Percentiles rank a stretch among this genome's conserved stretches.
These are phyloP conservation scores for Amanita jacksonii DNA, from an alignment of 768 basidiomycete species.

Conservation along the genomic window DNA sequence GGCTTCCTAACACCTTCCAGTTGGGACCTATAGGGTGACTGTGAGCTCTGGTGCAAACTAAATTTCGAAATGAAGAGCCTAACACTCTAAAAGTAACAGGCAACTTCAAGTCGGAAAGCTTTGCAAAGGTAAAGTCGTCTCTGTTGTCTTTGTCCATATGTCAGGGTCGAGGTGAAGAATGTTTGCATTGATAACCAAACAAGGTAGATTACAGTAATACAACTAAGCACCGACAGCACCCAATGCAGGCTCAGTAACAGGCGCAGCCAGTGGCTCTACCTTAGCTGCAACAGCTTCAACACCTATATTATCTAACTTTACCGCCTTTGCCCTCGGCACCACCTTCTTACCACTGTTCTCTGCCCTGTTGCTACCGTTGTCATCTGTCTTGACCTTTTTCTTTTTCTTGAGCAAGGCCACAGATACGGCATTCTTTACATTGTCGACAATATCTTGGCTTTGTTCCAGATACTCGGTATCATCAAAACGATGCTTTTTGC, in stretches of 20 bases:
- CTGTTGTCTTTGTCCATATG: constrained; percentile 49
- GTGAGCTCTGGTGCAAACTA: constrained; percentile 1
- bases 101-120: constrained; percentile 79
- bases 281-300: neutral
- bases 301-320: neutral
- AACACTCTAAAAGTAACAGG: constrained; percentile 85
- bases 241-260: constrained; percentile 11
- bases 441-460: constrained; percentile 83
- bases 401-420: constrained; percentile 30
- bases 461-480: constrained; percentile 91
- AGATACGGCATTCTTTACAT: constrained; percentile 84
- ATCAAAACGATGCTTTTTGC: constrained; percentile 84
- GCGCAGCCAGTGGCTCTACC: neutral
- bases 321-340: constrained; percentile 60
- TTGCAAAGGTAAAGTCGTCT: constrained; percentile 90
- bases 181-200: no score
- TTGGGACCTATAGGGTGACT: constrained; percentile 47
- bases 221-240: constrained; percentile 22
- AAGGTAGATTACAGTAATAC: no score
- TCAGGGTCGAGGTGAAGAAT: neutral
- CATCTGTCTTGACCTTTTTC: constrained; percentile 15
- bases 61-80: constrained; percentile 10
- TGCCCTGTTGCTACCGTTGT: no score
- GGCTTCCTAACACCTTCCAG: constrained; percentile 76
- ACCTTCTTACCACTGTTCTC: constrained; percentile 48